phyloP scores from a whole-genome alignment of 768 basidiomycete species.

The Lactarius pseudohatsudake region DNA sequence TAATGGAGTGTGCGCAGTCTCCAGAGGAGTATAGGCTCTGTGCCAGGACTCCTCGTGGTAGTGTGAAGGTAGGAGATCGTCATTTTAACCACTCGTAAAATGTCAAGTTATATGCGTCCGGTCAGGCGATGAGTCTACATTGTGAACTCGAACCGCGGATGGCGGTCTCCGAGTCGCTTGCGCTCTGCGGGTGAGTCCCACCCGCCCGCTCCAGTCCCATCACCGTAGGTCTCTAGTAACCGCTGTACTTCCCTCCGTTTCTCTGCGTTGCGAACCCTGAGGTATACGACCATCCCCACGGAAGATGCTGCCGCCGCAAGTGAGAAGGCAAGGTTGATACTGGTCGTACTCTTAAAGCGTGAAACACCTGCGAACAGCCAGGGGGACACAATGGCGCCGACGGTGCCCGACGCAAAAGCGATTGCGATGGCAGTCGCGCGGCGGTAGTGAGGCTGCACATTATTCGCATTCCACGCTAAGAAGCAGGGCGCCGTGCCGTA shows the following conservation, averaged over 20 bases:
- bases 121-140: no score
- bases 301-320: no score
- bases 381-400: not conserved
- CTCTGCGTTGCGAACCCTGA: no score
- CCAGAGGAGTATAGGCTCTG: no score
- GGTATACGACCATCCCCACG: no score
- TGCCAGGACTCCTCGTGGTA: no score
- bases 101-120: no score
- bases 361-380: not conserved
- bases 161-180: not conserved
- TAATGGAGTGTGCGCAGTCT: no score
- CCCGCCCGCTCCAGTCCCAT: not conserved
- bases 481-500: not conserved
- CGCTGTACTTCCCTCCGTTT: no score
- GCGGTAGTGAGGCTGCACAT: conserved; percentile 1
- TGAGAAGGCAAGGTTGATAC: not conserved
- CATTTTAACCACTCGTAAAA: no score
- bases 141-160: not conserved
- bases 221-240: not conserved
- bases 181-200: not conserved
- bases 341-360: not conserved
- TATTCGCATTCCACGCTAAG: not conserved
- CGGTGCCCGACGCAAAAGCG: not conserved
- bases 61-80: no score
- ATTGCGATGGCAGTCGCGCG: not conserved